Base-by-base conservation (phyloP, 441 rosid genomes). In the Cnidoscolus chayamansa region DNA sequence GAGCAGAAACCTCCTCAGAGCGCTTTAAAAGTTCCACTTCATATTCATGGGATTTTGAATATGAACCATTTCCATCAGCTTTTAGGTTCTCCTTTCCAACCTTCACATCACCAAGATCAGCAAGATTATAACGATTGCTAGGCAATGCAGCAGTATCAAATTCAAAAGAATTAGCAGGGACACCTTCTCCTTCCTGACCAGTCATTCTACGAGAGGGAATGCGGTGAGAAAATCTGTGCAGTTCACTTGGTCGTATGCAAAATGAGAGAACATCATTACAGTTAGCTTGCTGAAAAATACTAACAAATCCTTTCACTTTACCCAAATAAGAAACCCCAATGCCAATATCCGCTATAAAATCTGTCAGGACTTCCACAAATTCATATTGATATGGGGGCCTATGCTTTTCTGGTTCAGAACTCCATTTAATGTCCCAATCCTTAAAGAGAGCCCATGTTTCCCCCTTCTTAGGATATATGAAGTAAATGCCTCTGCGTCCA, bases 371-470 rank as follows among this genome's bases (percentile, higher is more conserved):
- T 82, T 88, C 97, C 74, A 93, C 98, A 69, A 88, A 76, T 70
- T 93, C 96, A 82, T 81, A 96, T 70, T 84, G 81, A 59, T 72
- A 88, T 60, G 88, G 85, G 2, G 83, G 78, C 70, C 62, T 47
- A 67, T 78, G 84, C 62, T 73, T 76, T 45, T 77, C 79, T 19
- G 84, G 58, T 71, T 82, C 79, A 16, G 77, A 76, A 63, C 66
- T 74, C 97, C 92, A 86, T n/a, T 77, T 71, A 43, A 76, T 65
- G 62, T 85, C 74, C 96, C 96, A 89, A 50, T 84, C 76, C 83
- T 82, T 87, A 74, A 86, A 92, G 73, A 87, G 72, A 53, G 94
- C 99, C 98, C 99, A 92, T 12, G 83, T 83, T 80, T 94, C 94
- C 59, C 98, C 96, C 60, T 80, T 80, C 74, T 65, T 79, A 25